A percentile compares a stretch with the other conserved stretches of the same genome.
phyloP scores from a whole-genome alignment of 805 yeast species.

The Nakazawaea holstii region DNA sequence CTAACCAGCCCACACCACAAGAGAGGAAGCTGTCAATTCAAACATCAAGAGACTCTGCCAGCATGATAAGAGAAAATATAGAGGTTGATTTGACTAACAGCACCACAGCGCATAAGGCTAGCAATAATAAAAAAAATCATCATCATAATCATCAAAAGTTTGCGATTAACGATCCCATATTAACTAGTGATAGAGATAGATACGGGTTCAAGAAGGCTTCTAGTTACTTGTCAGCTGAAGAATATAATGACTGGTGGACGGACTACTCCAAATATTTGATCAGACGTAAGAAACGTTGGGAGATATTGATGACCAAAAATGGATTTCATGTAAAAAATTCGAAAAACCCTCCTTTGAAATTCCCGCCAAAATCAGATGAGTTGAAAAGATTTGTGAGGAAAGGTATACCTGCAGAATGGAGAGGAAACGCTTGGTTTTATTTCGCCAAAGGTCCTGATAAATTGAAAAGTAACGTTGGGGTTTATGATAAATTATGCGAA shows the following conservation, averaged over 20 bases:
- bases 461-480: conserved; percentile 62
- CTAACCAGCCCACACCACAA: neutral
- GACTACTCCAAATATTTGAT: conserved; percentile 58
- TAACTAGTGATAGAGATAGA: conserved; percentile 48
- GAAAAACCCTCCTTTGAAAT: conserved; percentile 47
- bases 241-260: conserved; percentile 73
- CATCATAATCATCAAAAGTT: conserved; percentile 9
- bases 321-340: conserved; percentile 49
- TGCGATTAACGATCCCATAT: conserved; percentile 9
- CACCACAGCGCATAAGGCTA: conserved; percentile 1
- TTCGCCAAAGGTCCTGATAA: conserved; percentile 74
- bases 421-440: conserved; percentile 96
- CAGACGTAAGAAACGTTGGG: conserved; percentile 78
- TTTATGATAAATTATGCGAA: conserved; percentile 63
- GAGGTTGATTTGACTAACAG: conserved; percentile 4
- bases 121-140: neutral
- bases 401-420: conserved; percentile 96
- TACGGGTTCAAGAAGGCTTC: conserved; percentile 83
- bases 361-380: conserved; percentile 75
- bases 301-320: conserved; percentile 51
- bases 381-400: conserved; percentile 77
- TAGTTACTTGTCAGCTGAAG: conserved; percentile 41
- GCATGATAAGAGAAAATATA: conserved; percentile 10
- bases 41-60: conserved; percentile 12
- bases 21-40: conserved; percentile 4